Conservation (phyloP, 768 basidiomycete species). For the Termitomyces sp. region DNA sequence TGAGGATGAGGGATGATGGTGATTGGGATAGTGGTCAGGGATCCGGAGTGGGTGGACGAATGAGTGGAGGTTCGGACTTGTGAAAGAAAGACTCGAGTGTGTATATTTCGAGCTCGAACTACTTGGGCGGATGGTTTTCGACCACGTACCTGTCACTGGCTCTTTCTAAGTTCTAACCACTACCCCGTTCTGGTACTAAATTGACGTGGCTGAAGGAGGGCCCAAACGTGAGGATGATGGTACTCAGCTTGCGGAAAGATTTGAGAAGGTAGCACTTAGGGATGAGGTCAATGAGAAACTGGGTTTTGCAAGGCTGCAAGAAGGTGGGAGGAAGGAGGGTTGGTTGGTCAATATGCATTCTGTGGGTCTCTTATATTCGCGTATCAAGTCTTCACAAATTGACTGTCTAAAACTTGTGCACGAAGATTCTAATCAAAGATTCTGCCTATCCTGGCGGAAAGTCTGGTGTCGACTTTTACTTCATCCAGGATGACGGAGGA, state of each 20-base stretch:
- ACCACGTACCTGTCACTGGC: slow-evolving; percentile 6
- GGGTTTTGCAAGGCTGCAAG: slow-evolving; percentile 80
- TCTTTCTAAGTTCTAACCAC: background rate
- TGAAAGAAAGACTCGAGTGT: too few species aligned
- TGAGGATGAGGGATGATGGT: too few species aligned
- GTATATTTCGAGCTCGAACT: too few species aligned
- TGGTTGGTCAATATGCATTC: slow-evolving; percentile 99
- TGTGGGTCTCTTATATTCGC: slow-evolving; percentile 41
- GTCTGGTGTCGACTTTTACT: slow-evolving; percentile 94
- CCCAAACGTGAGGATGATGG: slow-evolving; percentile 87
- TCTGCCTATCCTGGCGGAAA: slow-evolving; percentile 80
- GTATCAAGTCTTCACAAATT: background rate
- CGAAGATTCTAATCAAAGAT: slow-evolving; percentile 83
- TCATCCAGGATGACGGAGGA: slow-evolving; percentile 94
- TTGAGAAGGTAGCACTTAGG: slow-evolving; percentile 70
- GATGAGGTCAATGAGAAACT: slow-evolving; percentile 95
- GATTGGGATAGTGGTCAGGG: too few species aligned
- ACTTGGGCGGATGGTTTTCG: too few species aligned
- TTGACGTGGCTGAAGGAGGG: slow-evolving; percentile 40
- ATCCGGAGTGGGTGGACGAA: too few species aligned
- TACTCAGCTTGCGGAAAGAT: slow-evolving; percentile 79
- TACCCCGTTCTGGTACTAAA: background rate
- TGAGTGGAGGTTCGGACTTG: too few species aligned
- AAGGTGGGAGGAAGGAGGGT: slow-evolving; percentile 76
- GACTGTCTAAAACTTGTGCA: background rate